Conservation (phyloP, 306 rosid genomes). For the Spatholobus suberectus region DNA sequence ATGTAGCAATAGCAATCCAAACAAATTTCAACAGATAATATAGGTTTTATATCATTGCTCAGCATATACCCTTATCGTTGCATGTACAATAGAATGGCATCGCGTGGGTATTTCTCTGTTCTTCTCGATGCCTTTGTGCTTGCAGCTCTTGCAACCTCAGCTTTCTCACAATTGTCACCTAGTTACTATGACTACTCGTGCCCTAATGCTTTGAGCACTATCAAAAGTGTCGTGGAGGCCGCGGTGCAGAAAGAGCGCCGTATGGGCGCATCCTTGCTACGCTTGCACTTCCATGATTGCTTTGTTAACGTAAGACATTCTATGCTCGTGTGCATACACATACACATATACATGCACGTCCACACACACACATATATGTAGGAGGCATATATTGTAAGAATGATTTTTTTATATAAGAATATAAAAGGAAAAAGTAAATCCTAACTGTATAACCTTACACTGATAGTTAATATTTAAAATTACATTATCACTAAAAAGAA, state of each 20-base stretch:
- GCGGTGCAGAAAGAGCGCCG: constrained; percentile 47
- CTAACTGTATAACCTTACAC: too few relatives aligned
- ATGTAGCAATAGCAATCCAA: neutral
- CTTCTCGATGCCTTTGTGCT: constrained; percentile 12
- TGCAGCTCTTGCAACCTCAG: constrained; percentile 31
- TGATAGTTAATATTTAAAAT: too few relatives aligned
- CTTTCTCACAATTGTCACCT: constrained; percentile 38
- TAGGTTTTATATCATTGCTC: neutral
- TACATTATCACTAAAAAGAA: too few relatives aligned
- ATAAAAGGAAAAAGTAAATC: too few relatives aligned
- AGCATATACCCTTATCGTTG: too few relatives aligned
- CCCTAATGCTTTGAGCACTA: constrained; percentile 46
- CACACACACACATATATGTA: too few relatives aligned
- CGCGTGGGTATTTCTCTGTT: neutral
- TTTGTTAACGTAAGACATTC: constrained; percentile 50
- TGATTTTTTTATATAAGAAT: too few relatives aligned
- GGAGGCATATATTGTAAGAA: too few relatives aligned
- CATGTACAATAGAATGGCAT: constrained; percentile 31
- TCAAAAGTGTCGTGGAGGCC: constrained; percentile 30
- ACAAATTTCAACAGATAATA: neutral
- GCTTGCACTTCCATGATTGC: constrained; percentile 61
- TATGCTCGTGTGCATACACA: neutral
- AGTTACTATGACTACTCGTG: constrained; percentile 46
- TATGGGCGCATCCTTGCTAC: constrained; percentile 56
- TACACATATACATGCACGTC: neutral